A percentile compares a stretch with the other conserved stretches of the same genome.
These are phyloP conservation scores for Botrytis deweyae DNA, from an alignment of 2,329 filamentous ascomycete species.

Conservation along the genomic window DNA sequence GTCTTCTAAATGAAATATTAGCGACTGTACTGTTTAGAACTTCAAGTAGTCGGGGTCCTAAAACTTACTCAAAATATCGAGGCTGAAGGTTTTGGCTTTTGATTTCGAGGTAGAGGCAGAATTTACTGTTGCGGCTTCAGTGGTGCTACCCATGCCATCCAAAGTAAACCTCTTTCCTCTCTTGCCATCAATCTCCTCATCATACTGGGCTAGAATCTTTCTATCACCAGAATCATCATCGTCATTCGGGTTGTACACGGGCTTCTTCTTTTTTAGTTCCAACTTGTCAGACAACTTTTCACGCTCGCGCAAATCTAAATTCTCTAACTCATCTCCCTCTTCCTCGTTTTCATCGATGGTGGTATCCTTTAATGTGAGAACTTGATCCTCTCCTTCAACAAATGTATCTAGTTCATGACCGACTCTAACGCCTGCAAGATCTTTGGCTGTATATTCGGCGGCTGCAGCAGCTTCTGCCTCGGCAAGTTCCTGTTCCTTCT, in stretches of 20 bases:
- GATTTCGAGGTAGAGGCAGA: conserved; percentile 53
- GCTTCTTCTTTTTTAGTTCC: conserved; percentile 85
- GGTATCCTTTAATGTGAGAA: conserved; percentile 91
- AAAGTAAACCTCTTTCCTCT: conserved; percentile 86
- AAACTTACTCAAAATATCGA: conserved; percentile 65
- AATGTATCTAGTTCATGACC: conserved; percentile 83
- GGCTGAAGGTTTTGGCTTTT: conserved; percentile 69
- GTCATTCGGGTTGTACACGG: conserved; percentile 82
- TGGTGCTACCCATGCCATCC: conserved; percentile 70
- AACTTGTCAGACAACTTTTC: conserved; percentile 74
- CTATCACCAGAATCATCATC: conserved; percentile 63
- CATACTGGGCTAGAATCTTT: conserved; percentile 83
- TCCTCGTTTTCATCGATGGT: conserved; percentile 82
- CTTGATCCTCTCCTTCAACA: conserved; percentile 78
- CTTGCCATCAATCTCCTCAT: conserved; percentile 91
- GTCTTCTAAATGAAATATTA: conserved; percentile 46
- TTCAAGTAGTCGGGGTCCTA: neutral
- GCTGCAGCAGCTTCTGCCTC: conserved; percentile 68
- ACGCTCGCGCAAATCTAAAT: conserved; percentile 66
- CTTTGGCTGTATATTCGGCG: conserved; percentile 78
- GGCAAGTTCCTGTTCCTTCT: conserved; percentile 71
- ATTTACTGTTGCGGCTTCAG: conserved; percentile 55
- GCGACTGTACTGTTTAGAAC: conserved; percentile 31
- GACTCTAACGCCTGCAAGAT: conserved; percentile 87
- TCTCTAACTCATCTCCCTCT: conserved; percentile 87